These are phyloP conservation scores for Chalciporus sp. DNA, from an alignment of 1,284 basidiomycete species.

Conservation along the genomic window DNA sequence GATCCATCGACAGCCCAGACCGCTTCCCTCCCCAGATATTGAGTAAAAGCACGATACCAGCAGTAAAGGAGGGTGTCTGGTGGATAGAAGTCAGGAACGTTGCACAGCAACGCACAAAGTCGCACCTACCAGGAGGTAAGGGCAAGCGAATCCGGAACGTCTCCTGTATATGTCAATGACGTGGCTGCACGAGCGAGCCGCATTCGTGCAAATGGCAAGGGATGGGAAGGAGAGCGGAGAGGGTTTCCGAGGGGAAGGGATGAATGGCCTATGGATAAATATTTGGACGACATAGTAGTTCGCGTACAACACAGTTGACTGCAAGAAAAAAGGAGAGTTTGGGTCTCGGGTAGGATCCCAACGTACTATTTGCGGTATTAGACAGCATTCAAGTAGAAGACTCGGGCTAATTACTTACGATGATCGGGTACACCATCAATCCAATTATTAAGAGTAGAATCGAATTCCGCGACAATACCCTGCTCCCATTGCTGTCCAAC, in stretches of 20 bases:
- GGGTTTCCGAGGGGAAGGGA: constrained; percentile 64
- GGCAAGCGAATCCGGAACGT: constrained; percentile 32
- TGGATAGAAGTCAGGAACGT: constrained; percentile 12
- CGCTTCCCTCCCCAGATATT: constrained; percentile 57
- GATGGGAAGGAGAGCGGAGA: constrained; percentile 67
- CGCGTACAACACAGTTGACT: constrained; percentile 68
- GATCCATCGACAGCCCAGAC: constrained; percentile 49
- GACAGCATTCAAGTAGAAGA: not conserved
- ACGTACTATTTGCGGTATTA: constrained; percentile 45
- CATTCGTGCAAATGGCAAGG: constrained; percentile 83
- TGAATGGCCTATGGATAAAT: constrained; percentile 81
- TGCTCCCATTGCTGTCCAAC: constrained; percentile 66
- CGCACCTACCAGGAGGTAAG: constrained; percentile 45
- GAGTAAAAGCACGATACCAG: constrained; percentile 53
- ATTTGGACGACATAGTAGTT: constrained; percentile 78
- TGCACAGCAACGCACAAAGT: constrained; percentile 1
- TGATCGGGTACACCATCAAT: constrained; percentile 72
- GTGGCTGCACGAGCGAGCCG: constrained; percentile 77
- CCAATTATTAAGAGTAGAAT: constrained; percentile 79
- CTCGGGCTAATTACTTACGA: constrained; percentile 40
- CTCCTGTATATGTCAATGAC: constrained; percentile 60
- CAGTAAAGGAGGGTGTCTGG: constrained; percentile 44
- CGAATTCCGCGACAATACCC: constrained; percentile 72
- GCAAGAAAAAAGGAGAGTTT: constrained; percentile 58
- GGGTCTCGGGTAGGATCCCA: constrained; percentile 75